Percentiles rank a stretch among this genome's conserved stretches.
Conservation (phyloP, 768 basidiomycete species). For the Leccinum subtestaceum region DNA sequence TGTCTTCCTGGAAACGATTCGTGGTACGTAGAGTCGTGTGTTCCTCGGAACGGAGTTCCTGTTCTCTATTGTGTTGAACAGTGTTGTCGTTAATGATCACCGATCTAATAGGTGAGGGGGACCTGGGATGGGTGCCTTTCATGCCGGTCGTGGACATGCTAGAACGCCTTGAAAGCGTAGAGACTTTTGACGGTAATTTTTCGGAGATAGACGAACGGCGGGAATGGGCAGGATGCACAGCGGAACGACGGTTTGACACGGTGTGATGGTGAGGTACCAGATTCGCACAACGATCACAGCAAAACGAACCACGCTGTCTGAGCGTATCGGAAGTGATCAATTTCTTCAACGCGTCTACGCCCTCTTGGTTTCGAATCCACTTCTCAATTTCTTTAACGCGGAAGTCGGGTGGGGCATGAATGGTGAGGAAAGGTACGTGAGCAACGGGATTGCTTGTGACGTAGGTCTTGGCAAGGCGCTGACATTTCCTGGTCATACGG, state of each 20-base stretch:
- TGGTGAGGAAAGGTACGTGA: constrained; percentile 55
- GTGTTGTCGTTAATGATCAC: constrained; percentile 7
- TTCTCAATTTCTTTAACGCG: constrained; percentile 77
- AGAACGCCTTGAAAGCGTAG: constrained; percentile 21
- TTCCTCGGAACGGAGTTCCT: constrained; percentile 21
- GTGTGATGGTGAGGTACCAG: constrained; percentile 33
- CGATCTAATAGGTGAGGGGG: constrained; percentile 17
- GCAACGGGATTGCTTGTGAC: constrained; percentile 39
- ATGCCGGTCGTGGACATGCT: constrained; percentile 10
- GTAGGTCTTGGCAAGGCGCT: constrained; percentile 52
- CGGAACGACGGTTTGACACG: constrained; percentile 27
- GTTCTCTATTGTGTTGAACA: constrained; percentile 9
- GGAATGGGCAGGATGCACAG: constrained; percentile 22
- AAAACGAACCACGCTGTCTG: constrained; percentile 30
- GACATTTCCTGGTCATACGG: constrained; percentile 78
- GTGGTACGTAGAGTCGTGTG: constrained; percentile 8
- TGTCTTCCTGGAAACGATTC: constrained; percentile 14
- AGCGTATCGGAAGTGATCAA: constrained; percentile 16
- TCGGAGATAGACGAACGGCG: constrained; percentile 28
- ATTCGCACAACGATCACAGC: constrained; percentile 35
- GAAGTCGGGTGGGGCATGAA: constrained; percentile 70
- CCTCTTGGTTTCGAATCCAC: constrained; percentile 59
- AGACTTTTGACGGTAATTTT: constrained; percentile 9
- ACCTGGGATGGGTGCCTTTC: background rate
- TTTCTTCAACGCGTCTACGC: constrained; percentile 25